Evolutionary conservation across 2,329 filamentous ascomycete genomes (phyloP).

Genomic region (Xylariaceae sp.): DNA sequence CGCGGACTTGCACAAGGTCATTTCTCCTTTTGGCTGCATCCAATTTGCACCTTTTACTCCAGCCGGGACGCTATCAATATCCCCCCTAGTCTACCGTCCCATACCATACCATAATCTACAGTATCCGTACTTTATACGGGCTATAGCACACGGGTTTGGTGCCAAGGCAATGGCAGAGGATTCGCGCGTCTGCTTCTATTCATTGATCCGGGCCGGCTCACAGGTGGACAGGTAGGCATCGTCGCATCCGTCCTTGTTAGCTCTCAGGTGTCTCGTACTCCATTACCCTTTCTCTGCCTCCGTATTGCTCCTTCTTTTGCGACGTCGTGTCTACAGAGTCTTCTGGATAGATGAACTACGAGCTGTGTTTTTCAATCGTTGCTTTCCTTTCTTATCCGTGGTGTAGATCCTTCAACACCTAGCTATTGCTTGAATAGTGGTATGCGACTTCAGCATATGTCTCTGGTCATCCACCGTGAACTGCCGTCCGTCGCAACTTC

Average conservation of each 20-base stretch:
- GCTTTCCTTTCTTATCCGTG: conserved; percentile 3
- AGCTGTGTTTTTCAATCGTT: background rate
- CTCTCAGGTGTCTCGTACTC: too few species aligned
- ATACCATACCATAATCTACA: too few species aligned
- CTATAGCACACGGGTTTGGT: conserved; percentile 17
- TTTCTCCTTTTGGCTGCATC: conserved; percentile 17
- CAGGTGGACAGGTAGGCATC: too few species aligned
- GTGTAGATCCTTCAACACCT: too few species aligned
- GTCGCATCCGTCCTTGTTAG: too few species aligned
- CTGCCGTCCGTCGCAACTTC: background rate
- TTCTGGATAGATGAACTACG: background rate
- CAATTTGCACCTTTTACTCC: conserved; percentile 7
- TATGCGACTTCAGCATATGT: conserved; percentile 12
- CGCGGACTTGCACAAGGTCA: background rate
- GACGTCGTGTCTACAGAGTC: background rate
- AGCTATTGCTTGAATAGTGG: conserved; percentile 7
- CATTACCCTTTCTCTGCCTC: background rate
- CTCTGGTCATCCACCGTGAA: conserved; percentile 1
- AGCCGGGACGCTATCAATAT: conserved; percentile 4
- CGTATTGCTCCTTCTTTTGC: conserved; percentile 8
- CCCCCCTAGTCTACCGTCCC: too few species aligned
- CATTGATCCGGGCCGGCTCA: too few species aligned
- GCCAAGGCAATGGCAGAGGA: conserved; percentile 1
- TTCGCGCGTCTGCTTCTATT: background rate
- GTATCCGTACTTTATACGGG: too few species aligned